Conservation (phyloP, 495 filamentous ascomycete genomes). For the Schizothecium vesticola region DNA sequence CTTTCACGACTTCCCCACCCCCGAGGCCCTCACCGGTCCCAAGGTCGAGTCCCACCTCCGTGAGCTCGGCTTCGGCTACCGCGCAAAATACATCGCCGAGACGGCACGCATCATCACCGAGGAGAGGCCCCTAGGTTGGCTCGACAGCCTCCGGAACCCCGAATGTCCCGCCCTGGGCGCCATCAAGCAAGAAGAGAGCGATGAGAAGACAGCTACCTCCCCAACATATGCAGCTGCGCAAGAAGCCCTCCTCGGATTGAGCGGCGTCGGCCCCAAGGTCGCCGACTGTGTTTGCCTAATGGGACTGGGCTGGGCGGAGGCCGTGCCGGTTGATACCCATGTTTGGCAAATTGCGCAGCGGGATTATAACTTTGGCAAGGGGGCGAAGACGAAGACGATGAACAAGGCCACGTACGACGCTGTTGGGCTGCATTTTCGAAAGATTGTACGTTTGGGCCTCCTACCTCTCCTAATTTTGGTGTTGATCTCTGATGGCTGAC, state of each 20-base stretch:
- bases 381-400: conserved; percentile 71
- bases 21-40: conserved; percentile 60
- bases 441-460: conserved; percentile 35
- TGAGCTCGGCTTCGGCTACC: conserved; percentile 86
- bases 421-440: conserved; percentile 82
- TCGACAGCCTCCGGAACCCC: conserved; percentile 69
- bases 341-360: conserved; percentile 97
- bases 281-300: conserved; percentile 95
- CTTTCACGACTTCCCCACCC: conserved; percentile 84
- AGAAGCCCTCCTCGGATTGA: conserved; percentile 66
- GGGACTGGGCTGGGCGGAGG: conserved; percentile 94
- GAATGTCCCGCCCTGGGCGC: conserved; percentile 55
- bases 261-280: conserved; percentile 94
- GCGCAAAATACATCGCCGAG: conserved; percentile 83
- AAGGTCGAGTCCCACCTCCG: conserved; percentile 73
- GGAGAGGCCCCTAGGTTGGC: conserved; percentile 66
- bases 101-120: conserved; percentile 71
- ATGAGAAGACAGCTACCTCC: neutral
- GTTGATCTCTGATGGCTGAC: neutral
- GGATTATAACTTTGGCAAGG: conserved; percentile 87
- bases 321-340: conserved; percentile 95
- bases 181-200: conserved; percentile 15
- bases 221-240: conserved; percentile 70
- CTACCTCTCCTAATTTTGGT: neutral
- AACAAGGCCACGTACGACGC: conserved; percentile 85